Evolutionary conservation across 352 stramenopile genomes (phyloP), one percentile per base, ranked within the genome.

Genomic region (Hyaloperonospora brassicae): DNA sequence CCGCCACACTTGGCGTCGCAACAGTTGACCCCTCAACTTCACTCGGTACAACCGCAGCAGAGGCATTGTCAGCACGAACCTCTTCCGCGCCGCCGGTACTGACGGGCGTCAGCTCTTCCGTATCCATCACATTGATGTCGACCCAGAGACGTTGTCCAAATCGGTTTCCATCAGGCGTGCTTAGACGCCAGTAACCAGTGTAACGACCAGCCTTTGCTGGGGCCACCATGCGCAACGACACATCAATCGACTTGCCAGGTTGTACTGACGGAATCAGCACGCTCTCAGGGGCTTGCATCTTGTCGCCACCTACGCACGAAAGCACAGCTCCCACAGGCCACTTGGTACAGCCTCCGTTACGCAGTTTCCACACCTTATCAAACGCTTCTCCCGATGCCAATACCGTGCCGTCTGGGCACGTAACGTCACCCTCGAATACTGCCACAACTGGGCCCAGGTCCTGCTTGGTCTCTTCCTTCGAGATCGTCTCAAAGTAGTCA

Each of bases 121-220:
- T 55, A 8, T 62, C 65, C 52, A 79, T 75, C 24, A 93, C 80
- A 17, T 82, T 87, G 36, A 96, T 78, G 55, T 96, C 84, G 24
- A 94, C 77, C 86, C 86, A 96, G 38, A 96, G 81, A 5, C 84
- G 79, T 53, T 96, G 84, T 0, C 86, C 86, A 54, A 96, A 96
- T 43, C 81, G 79, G 23, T 80, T 87, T 48, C 81, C 82, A 17
- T 90, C 76, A 4, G 79, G 63, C 3, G 77, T 89, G 50, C 76
- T 83, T 27, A 96, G 61, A n/a, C 86, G 84, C 81, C 86, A 96
- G 68, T 95, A 95, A 27, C 84, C 81, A 27, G 86, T 93, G 72
- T 93, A 95, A 2, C 86, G 81, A 5, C 82, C 79, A 47, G 77
- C 52, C 43, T 79, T 72, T 0, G 64, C 35, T 5, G 82, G 82